A percentile compares a stretch with the other conserved stretches of the same genome.
Evolutionary conservation across 441 rosid genomes (phyloP).

Genomic region (Mallotus repandus): DNA sequence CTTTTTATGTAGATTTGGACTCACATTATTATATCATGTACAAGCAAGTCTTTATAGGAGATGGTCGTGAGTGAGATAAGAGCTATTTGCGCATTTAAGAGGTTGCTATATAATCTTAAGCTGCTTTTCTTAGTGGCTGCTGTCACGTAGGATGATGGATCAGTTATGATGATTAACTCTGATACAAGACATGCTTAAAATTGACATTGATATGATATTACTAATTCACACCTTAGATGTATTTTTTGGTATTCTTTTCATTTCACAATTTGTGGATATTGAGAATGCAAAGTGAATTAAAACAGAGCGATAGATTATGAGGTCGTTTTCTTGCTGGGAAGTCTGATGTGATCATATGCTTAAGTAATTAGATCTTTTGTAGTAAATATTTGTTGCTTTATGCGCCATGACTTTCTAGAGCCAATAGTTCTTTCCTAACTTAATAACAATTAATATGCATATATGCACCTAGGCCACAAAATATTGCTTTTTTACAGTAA

Average conservation of each 20-base stretch:
- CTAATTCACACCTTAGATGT: neutral
- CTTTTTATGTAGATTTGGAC: neutral
- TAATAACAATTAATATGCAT: neutral
- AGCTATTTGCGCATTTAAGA: neutral
- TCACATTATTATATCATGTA: neutral
- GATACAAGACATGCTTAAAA: neutral
- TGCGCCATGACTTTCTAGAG: neutral
- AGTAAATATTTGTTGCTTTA: neutral
- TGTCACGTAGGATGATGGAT: neutral
- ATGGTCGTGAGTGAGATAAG: too few relatives aligned
- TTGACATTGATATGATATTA: neutral
- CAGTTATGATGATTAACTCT: neutral
- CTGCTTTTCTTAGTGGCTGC: neutral
- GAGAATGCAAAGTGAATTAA: too few relatives aligned
- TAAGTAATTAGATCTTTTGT: neutral
- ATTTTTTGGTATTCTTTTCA: constrained; percentile 15
- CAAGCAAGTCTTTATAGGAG: neutral
- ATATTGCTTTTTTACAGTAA: neutral
- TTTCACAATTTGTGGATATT: too few relatives aligned
- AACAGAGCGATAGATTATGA: too few relatives aligned
- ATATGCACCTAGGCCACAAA: neutral
- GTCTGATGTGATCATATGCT: too few relatives aligned
- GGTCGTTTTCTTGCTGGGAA: too few relatives aligned
- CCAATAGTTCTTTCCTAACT: neutral
- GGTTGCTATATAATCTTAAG: neutral